Percentiles rank a stretch among this genome's conserved stretches.
phyloP scores from a whole-genome alignment of 768 basidiomycete genomes.

The Leccinum uliginosum region DNA sequence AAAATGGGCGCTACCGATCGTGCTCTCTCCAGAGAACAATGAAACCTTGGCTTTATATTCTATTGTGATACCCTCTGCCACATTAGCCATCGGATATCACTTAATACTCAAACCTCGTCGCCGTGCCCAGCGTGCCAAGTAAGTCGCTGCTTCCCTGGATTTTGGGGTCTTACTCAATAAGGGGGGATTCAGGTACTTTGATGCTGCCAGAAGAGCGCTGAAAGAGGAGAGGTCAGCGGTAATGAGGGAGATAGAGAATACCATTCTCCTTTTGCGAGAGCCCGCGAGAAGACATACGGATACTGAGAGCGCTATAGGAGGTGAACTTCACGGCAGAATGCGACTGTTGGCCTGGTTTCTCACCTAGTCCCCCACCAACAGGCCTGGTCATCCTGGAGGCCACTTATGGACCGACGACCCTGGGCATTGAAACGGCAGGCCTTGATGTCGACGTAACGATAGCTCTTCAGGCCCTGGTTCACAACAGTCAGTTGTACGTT shows the following conservation, averaged over 20 bases:
- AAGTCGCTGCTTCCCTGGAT: conserved; percentile 20
- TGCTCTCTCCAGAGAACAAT: conserved; percentile 49
- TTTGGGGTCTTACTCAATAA: conserved; percentile 14
- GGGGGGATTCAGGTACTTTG: conserved; percentile 53
- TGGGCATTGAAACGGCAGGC: conserved; percentile 46
- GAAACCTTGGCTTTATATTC: conserved; percentile 46
- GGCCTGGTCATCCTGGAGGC: conserved; percentile 78
- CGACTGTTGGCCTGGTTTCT: conserved; percentile 9
- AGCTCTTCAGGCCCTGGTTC: conserved; percentile 77
- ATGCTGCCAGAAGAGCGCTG: conserved; percentile 55
- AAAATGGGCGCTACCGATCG: conserved; percentile 51
- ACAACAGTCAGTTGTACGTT: conserved; percentile 73
- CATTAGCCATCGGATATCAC: conserved; percentile 50
- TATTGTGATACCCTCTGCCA: conserved; percentile 51
- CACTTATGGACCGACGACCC: conserved; percentile 58
- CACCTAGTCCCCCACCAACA: conserved; percentile 26
- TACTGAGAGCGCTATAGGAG: conserved; percentile 62
- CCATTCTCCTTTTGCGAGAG: conserved; percentile 59
- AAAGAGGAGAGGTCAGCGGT: conserved; percentile 62
- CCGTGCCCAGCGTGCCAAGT: conserved; percentile 51
- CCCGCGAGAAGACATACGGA: conserved; percentile 60
- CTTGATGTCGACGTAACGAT: conserved; percentile 74
- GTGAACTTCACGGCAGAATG: conserved; percentile 34
- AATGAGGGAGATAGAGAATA: conserved; percentile 60
- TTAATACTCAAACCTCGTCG: conserved; percentile 54